Base-by-base conservation (phyloP, 306 rosid genomes). In the Glycine soja region DNA sequence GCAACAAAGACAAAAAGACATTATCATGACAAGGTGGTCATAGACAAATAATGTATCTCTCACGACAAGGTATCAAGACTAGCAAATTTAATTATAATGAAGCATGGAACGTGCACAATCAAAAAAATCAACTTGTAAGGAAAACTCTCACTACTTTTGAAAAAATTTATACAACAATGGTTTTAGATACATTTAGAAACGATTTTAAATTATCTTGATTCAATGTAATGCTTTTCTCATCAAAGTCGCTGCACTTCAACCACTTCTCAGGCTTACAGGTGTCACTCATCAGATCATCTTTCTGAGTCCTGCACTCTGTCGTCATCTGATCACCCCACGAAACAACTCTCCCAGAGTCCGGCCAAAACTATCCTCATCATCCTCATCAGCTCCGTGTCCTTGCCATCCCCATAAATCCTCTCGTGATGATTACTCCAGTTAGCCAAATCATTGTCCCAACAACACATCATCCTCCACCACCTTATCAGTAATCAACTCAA, bases 281-380 rank as follows among this genome's bases (percentile, higher is more conserved):
- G 13, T 93, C 98, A 5, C 85, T 66, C 3, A 94, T 82, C 64
- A 95, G 82, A 81, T 90, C 98, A 81, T 90, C 98, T 82, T 93
- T 95, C 82, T 88, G 87, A 82, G 77, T 88, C 78, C 94, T 86
- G 82, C 97, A 91, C 51, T 89, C 98, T 6, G 90, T 64, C 84
- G 97, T 87, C 82, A 95, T 89, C 75, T 93, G 98, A 81, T 92
- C 99, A 86, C 98, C 99, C 99, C 98, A 95, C 2, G 99, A 91
- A 71, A 88, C 97, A 47, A 92, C 69, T 95, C 97, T 51, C 89
- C 93, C 13, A 95, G 88, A 6, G 94, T 89, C 74, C 92, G 91
- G 34, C 93, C 97, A 61, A 96, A 96, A 90, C 98, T 89, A 78
- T 96, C 99, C 62, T 93, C 98, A 61, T 93, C 98, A 0, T 90